Percentiles rank a stretch among this genome's conserved stretches.
Evolutionary conservation across 1,284 basidiomycete species (phyloP).

Genomic region (Cutaneotrichosporon sp.): DNA sequence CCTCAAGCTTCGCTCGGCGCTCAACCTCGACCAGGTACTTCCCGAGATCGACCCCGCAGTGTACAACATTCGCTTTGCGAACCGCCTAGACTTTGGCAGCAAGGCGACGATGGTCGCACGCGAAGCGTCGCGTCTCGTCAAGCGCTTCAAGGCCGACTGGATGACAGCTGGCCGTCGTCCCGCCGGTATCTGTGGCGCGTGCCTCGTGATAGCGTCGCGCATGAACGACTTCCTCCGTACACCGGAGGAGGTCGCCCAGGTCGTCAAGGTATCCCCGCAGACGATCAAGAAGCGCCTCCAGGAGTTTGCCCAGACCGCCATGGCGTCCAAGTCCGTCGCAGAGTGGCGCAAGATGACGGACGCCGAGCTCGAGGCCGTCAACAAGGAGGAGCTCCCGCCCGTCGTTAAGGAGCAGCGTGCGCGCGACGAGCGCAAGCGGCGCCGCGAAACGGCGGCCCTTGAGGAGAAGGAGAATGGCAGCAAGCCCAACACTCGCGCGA

Average conservation of each 20-base stretch:
- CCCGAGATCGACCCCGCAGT: conserved; percentile 85
- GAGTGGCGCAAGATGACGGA: conserved; percentile 88
- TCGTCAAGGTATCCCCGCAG: conserved; percentile 96
- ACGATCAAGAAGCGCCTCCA: conserved; percentile 93
- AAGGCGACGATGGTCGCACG: conserved; percentile 88
- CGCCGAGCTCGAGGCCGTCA: conserved; percentile 53
- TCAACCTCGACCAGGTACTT: conserved; percentile 73
- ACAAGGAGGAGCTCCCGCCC: conserved; percentile 39
- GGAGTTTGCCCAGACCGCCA: conserved; percentile 90
- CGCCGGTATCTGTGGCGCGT: conserved; percentile 96
- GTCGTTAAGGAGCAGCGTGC: conserved; percentile 38
- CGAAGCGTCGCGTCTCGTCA: conserved; percentile 90
- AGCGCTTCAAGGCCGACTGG: conserved; percentile 96
- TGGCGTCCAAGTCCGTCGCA: conserved; percentile 79
- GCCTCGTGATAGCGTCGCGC: conserved; percentile 88
- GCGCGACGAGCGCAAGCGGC: conserved; percentile 33
- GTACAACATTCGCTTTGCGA: conserved; percentile 94
- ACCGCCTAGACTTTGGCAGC: conserved; percentile 95
- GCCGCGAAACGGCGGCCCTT: conserved; percentile 25
- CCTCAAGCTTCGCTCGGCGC: conserved; percentile 85
- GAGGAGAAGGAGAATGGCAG: conserved; percentile 4
- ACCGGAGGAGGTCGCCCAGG: conserved; percentile 93
- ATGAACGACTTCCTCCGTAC: conserved; percentile 98
- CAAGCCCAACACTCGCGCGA: neutral
- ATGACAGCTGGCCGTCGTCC: conserved; percentile 93